Conservation (phyloP, 257 asterid species). For the Lavandula angustifolia region DNA sequence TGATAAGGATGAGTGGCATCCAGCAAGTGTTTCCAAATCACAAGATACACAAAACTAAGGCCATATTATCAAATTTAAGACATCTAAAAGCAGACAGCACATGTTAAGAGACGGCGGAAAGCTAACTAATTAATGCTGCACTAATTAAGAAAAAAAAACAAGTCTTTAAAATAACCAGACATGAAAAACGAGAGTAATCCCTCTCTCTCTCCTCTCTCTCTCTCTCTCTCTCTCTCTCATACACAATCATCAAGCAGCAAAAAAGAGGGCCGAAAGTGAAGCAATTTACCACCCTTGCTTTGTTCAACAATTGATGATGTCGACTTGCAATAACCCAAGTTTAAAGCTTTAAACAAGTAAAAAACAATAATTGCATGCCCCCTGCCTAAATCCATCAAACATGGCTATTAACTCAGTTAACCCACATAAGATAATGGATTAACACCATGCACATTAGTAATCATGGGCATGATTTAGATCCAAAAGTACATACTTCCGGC, state of each 20-base stretch:
- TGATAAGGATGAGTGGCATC: background rate
- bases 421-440: slow-evolving; percentile 28
- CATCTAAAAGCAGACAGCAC: background rate
- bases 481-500: background rate
- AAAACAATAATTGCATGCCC: too few species aligned
- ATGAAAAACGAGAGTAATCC: too few species aligned
- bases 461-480: background rate
- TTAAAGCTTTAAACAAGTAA: background rate
- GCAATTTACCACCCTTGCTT: slow-evolving; percentile 19
- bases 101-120: too few species aligned
- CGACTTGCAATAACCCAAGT: slow-evolving; percentile 39
- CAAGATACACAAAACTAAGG: background rate
- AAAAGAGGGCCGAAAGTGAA: slow-evolving; percentile 36
- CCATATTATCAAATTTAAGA: background rate
- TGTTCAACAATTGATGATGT: slow-evolving; percentile 28
- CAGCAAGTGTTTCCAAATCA: slow-evolving; percentile 3
- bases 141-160: too few species aligned
- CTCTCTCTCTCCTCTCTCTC: too few species aligned
- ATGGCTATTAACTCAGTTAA: background rate
- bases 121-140: too few species aligned
- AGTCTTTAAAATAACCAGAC: too few species aligned
- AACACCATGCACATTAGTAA: background rate
- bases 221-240: too few species aligned
- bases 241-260: slow-evolving; percentile 19
- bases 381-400: background rate